Percentiles rank a stretch among this genome's conserved stretches.
Conservation (phyloP, 1,284 basidiomycete genomes). For the Bjerkandera adusta region DNA sequence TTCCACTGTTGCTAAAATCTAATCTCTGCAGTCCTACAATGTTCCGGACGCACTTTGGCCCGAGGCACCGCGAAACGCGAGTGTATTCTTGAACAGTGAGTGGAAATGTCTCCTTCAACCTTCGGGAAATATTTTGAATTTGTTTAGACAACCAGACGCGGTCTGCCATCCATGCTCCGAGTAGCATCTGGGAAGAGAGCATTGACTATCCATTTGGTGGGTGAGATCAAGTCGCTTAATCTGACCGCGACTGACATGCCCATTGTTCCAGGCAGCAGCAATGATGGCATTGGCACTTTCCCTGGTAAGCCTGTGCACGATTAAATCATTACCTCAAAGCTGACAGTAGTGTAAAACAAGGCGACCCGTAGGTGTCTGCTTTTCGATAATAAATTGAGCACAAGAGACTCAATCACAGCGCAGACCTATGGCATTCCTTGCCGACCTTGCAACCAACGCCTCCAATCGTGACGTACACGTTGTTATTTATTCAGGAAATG, state of each 20-base stretch:
- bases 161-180: constrained; percentile 68
- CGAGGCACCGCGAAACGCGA: constrained; percentile 30
- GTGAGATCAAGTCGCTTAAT: too few species aligned
- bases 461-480: constrained; percentile 46
- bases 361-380: too few species aligned
- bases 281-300: neutral
- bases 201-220: constrained; percentile 27
- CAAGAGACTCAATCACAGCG: too few species aligned
- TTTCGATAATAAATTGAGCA: too few species aligned
- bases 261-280: constrained; percentile 4
- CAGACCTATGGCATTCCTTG: constrained; percentile 63
- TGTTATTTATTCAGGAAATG: constrained; percentile 67
- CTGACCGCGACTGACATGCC: too few species aligned
- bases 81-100: constrained; percentile 58
- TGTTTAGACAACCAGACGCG: constrained; percentile 48
- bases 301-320: neutral
- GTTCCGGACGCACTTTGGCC: constrained; percentile 34
- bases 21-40: too few species aligned
- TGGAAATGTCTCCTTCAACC: constrained; percentile 8
- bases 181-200: constrained; percentile 51
- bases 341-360: too few species aligned
- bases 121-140: neutral
- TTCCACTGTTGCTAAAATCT: too few species aligned
- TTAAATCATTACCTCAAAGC: neutral
- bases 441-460: constrained; percentile 62